Conservation (phyloP, 768 basidiomycete species). For the Termitomyces bulborhizus region DNA sequence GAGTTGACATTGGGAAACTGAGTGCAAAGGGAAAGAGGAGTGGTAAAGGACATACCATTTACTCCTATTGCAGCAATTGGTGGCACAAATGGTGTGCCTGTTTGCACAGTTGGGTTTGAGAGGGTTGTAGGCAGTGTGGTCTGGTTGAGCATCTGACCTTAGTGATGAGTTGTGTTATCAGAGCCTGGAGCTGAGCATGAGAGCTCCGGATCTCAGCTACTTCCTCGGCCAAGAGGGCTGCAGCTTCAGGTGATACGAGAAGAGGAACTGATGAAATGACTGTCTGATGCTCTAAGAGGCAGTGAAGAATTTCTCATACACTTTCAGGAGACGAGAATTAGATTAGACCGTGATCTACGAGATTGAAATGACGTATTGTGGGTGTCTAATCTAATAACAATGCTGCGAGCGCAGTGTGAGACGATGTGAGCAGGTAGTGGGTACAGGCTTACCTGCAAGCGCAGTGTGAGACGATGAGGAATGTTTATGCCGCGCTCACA, state of each 20-base stretch:
- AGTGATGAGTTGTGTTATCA: neutral
- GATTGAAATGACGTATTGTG: too few species aligned
- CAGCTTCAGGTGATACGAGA: neutral
- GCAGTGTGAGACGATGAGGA: too few species aligned
- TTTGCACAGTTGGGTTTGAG: too few species aligned
- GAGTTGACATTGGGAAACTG: too few species aligned
- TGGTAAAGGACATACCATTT: neutral
- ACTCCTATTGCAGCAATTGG: neutral
- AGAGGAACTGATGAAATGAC: neutral
- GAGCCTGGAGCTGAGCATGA: too few species aligned
- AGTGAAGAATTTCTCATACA: neutral
- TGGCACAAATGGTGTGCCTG: neutral
- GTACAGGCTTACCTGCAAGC: too few species aligned
- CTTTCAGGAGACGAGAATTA: neutral
- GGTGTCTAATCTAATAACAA: too few species aligned
- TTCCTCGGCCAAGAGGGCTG: neutral
- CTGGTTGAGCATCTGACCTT: neutral
- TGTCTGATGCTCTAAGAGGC: neutral
- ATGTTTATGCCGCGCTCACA: too few species aligned
- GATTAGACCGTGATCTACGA: neutral
- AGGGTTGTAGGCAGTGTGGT: neutral
- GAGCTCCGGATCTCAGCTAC: neutral
- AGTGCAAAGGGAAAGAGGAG: neutral
- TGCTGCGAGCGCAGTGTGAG: too few species aligned
- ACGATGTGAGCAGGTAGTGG: too few species aligned